These are phyloP conservation scores for Neopestalotiopsis sp. DNA, from an alignment of 2,329 filamentous ascomycete genomes.

Conservation along the genomic window DNA sequence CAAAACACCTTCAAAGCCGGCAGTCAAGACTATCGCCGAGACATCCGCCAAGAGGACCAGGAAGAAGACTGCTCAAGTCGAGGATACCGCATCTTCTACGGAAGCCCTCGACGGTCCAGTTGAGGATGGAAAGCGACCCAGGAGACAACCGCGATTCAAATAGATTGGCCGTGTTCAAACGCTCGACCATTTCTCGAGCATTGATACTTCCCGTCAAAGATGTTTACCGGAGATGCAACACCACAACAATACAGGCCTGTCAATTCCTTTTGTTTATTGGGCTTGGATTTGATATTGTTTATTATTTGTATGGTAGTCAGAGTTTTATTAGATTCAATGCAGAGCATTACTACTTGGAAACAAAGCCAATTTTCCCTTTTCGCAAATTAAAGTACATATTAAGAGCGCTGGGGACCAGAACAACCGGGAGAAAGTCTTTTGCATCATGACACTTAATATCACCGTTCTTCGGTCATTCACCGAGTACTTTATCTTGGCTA, in stretches of 20 bases:
- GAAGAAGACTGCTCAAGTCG: neutral
- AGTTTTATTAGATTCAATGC: no score
- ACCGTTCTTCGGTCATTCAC: neutral
- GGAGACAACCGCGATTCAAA: conserved; percentile 6
- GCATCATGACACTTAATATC: no score
- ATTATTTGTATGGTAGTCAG: no score
- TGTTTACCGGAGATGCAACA: neutral
- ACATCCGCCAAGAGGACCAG: conserved; percentile 11
- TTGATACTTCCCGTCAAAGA: neutral
- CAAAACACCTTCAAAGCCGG: conserved; percentile 5
- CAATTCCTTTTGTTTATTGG: no score
- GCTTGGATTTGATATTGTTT: no score
- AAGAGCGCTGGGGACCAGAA: no score
- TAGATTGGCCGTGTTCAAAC: neutral
- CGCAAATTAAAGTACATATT: no score
- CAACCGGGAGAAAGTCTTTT: no score
- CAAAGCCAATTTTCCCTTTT: no score
- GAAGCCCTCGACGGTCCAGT: neutral
- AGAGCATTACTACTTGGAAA: no score
- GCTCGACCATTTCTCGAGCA: neutral
- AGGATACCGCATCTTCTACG: no score
- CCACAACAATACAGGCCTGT: no score
- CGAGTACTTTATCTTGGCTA: neutral
- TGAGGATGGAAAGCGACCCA: neutral
- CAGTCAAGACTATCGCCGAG: neutral